These are phyloP conservation scores for Blastomyces percursus DNA, from an alignment of 2,329 filamentous ascomycete species.

Conservation along the genomic window DNA sequence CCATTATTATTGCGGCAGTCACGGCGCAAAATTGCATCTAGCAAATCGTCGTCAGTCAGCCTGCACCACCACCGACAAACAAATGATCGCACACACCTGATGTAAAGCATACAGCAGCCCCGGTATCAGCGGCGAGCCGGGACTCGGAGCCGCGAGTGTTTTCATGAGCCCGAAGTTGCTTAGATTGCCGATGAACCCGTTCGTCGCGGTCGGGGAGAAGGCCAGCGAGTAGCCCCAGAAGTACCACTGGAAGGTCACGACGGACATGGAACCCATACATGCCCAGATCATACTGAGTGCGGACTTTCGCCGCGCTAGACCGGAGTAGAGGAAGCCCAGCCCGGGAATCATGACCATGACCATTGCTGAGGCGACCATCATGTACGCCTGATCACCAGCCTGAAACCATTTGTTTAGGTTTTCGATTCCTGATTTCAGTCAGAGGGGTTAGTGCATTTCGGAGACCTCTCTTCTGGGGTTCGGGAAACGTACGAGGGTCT, in stretches of 20 bases:
- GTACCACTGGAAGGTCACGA: constrained; percentile 97
- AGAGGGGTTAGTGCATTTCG: background rate
- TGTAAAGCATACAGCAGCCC: constrained; percentile 91
- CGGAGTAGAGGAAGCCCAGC: constrained; percentile 94
- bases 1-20: constrained; percentile 82
- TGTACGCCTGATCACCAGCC: constrained; percentile 86
- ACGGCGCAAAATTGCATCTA: constrained; percentile 97
- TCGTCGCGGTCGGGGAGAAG: constrained; percentile 70
- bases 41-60: background rate
- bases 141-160: constrained; percentile 71
- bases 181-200: constrained; percentile 84
- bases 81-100: constrained; percentile 46
- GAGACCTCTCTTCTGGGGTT: background rate
- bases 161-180: constrained; percentile 81
- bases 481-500: constrained; percentile 57
- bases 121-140: constrained; percentile 76
- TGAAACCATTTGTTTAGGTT: constrained; percentile 96
- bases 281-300: constrained; percentile 96
- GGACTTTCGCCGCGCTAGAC: constrained; percentile 93
- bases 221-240: constrained; percentile 98
- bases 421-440: constrained; percentile 49
- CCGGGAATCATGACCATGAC: constrained; percentile 94
- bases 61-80: background rate
- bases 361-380: constrained; percentile 81
- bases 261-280: constrained; percentile 83